These are phyloP conservation scores for Hypoxylon sp. DNA, from an alignment of 2,329 filamentous ascomycete species.

Conservation along the genomic window DNA sequence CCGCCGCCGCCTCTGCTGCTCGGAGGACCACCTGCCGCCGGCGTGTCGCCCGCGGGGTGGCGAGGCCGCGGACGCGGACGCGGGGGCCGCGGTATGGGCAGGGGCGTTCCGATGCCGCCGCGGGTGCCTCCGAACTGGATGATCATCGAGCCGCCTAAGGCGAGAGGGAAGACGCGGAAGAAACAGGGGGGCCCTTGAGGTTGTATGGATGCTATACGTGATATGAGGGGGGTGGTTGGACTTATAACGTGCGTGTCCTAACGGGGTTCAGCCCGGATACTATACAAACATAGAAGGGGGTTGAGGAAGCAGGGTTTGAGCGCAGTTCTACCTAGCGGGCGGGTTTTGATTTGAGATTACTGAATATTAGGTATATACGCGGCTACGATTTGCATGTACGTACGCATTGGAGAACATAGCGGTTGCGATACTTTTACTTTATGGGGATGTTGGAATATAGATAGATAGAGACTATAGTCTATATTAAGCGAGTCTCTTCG, in stretches of 20 bases:
- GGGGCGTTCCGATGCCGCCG: conserved; percentile 10
- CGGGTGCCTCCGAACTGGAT: conserved; percentile 7
- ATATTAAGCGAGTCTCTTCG: not conserved
- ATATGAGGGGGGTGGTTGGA: not conserved
- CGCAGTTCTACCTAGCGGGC: not conserved
- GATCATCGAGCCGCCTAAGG: conserved; percentile 17
- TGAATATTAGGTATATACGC: not conserved
- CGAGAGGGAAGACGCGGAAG: conserved; percentile 44
- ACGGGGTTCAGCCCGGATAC: not conserved
- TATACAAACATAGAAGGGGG: not conserved
- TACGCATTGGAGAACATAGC: not conserved
- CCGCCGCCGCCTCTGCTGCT: conserved; percentile 25
- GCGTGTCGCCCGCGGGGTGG: conserved; percentile 7
- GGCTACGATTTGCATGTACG: not conserved
- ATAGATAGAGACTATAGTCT: too few species aligned
- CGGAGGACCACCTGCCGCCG: not conserved
- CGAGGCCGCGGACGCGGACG: conserved; percentile 11
- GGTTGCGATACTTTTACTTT: not conserved
- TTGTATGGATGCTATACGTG: too few species aligned
- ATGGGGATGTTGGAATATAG: not conserved
- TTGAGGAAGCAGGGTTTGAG: not conserved
- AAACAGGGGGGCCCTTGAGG: conserved; percentile 30
- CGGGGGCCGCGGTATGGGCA: conserved; percentile 17
- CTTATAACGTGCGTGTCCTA: not conserved
- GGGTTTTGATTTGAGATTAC: not conserved